These are phyloP conservation scores for Boletellus ananas DNA, from an alignment of 768 basidiomycete species.

Conservation along the genomic window DNA sequence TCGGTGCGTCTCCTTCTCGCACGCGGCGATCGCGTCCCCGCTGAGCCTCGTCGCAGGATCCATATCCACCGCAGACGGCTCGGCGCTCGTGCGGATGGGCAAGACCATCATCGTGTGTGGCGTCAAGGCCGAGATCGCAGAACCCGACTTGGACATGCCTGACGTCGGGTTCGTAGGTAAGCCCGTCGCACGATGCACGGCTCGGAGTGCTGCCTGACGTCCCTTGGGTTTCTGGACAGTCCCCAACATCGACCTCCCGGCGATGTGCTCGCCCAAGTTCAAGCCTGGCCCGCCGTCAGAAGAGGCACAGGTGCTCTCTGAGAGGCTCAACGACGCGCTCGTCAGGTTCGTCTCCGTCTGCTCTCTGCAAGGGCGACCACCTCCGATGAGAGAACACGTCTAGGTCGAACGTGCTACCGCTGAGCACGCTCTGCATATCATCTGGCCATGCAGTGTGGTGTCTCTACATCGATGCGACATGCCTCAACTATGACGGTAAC, in stretches of 20 bases:
- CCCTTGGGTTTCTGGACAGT: conserved; percentile 42
- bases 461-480: conserved; percentile 91
- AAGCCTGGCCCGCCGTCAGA: conserved; percentile 94
- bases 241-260: conserved; percentile 91
- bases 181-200: conserved; percentile 16
- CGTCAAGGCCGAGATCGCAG: conserved; percentile 91
- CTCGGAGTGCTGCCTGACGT: not conserved
- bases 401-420: conserved; percentile 66
- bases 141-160: conserved; percentile 77
- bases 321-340: conserved; percentile 76
- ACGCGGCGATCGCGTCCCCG: not conserved
- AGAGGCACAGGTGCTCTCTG: conserved; percentile 89
- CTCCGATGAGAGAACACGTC: not conserved
- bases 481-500: conserved; percentile 98
- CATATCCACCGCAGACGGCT: conserved; percentile 91
- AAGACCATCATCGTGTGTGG: conserved; percentile 96
- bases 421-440: conserved; percentile 73
- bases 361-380: not conserved
- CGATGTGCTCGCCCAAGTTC: conserved; percentile 89
- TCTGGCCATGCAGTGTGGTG: conserved; percentile 83
- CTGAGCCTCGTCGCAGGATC: conserved; percentile 53
- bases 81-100: conserved; percentile 86
- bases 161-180: conserved; percentile 80
- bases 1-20: conserved; percentile 51
- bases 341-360: conserved; percentile 46